phyloP scores from a whole-genome alignment of 2,329 filamentous ascomycete species.

The Trichocomaceae sp. region DNA sequence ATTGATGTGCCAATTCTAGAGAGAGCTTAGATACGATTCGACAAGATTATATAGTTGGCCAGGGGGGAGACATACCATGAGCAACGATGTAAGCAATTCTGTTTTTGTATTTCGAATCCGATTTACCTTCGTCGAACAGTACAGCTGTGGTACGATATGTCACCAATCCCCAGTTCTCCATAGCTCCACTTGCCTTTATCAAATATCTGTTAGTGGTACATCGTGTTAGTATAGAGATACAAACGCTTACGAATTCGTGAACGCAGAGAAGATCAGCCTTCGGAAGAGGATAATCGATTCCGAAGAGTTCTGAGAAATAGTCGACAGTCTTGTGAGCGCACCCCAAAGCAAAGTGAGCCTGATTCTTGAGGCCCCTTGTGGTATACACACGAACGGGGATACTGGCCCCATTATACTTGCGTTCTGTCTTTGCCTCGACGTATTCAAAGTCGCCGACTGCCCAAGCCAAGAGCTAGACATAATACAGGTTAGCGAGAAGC shows the following conservation, averaged over 20 bases:
- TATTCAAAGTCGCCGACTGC: conserved; percentile 96
- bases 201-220: conserved; percentile 35
- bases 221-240: conserved; percentile 16
- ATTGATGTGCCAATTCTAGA: conserved; percentile 81
- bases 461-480: conserved; percentile 73
- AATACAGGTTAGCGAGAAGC: not conserved
- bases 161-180: conserved; percentile 96
- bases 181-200: conserved; percentile 55
- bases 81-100: conserved; percentile 94
- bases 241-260: conserved; percentile 76
- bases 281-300: conserved; percentile 85
- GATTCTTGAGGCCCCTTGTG: conserved; percentile 85
- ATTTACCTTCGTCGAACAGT: conserved; percentile 89
- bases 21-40: conserved; percentile 7
- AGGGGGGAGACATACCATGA: conserved; percentile 47
- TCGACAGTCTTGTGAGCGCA: conserved; percentile 92
- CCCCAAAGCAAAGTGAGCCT: conserved; percentile 81
- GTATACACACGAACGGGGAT: conserved; percentile 95
- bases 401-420: conserved; percentile 83
- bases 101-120: conserved; percentile 85
- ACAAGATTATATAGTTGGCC: not conserved
- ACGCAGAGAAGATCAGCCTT: conserved; percentile 88
- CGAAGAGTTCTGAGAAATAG: conserved; percentile 91
- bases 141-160: conserved; percentile 94
- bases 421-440: conserved; percentile 81